Evolutionary conservation across 768 basidiomycete genomes (phyloP).

Genomic region (Boletus rubropictus): DNA sequence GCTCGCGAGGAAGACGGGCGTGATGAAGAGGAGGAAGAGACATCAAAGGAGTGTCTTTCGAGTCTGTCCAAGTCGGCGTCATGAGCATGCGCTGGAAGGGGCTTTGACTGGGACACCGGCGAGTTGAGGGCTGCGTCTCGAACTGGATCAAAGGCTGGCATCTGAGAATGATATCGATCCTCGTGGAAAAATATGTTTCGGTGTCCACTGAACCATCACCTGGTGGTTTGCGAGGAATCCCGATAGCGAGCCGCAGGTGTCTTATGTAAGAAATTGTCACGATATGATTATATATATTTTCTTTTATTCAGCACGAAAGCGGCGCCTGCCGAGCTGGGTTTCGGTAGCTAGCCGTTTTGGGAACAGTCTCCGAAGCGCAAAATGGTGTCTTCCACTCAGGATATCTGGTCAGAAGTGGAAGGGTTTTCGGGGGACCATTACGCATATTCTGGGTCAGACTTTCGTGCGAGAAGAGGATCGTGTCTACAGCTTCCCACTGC

Average conservation of each 20-base stretch:
- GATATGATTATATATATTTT: no score
- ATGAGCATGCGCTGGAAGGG: constrained; percentile 27
- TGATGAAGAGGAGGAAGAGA: constrained; percentile 35
- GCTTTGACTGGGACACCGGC: constrained; percentile 47
- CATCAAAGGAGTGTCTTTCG: constrained; percentile 25
- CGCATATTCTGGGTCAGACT: no score
- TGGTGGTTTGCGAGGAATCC: not conserved
- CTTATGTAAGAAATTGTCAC: no score
- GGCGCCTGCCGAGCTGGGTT: no score
- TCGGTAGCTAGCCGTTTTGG: no score
- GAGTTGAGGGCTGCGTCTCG: constrained; percentile 83
- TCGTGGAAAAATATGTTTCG: not conserved
- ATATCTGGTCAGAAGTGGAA: no score
- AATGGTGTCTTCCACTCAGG: no score
- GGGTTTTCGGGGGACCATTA: no score
- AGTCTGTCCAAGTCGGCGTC: constrained; percentile 26
- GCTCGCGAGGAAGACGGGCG: constrained; percentile 32
- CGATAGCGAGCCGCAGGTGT: no score
- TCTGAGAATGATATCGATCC: constrained; percentile 2
- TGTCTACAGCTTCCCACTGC: not conserved
- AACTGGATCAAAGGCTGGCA: constrained; percentile 72
- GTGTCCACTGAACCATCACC: constrained; percentile 15
- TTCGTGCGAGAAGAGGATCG: no score
- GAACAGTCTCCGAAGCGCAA: no score
- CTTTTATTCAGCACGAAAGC: no score